These are phyloP conservation scores for Phytophthora citricola DNA, from an alignment of 352 stramenopile species.

Conservation along the genomic window DNA sequence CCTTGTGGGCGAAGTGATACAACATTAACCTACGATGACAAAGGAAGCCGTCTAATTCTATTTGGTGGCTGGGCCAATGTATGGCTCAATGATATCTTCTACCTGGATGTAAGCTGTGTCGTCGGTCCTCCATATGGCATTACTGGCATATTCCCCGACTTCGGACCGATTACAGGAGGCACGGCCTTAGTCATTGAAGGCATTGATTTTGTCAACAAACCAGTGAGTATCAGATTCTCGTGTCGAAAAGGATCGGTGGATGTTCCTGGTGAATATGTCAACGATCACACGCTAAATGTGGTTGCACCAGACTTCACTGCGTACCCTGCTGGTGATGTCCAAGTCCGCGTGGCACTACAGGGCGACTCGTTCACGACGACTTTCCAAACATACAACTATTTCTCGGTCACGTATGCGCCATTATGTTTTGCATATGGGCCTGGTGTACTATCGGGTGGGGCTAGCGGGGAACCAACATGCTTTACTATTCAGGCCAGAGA, in stretches of 20 bases:
- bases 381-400: slow-evolving; percentile 93
- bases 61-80: slow-evolving; percentile 97
- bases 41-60: slow-evolving; percentile 90
- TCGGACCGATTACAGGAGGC: slow-evolving; percentile 93
- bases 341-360: slow-evolving; percentile 92
- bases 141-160: slow-evolving; percentile 87
- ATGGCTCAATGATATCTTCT: slow-evolving; percentile 93
- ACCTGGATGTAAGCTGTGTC: slow-evolving; percentile 94
- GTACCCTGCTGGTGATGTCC: slow-evolving; percentile 85
- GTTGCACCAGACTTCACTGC: slow-evolving; percentile 92
- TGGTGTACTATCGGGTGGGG: slow-evolving; percentile 88
- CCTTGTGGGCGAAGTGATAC: slow-evolving; percentile 92
- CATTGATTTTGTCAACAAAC: slow-evolving; percentile 92
- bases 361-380: slow-evolving; percentile 95
- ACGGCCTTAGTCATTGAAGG: slow-evolving; percentile 89
- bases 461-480: slow-evolving; percentile 70
- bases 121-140: slow-evolving; percentile 97
- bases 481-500: slow-evolving; percentile 91
- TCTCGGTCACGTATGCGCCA: slow-evolving; percentile 89
- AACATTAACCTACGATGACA: slow-evolving; percentile 94
- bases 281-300: slow-evolving; percentile 90
- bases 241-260: slow-evolving; percentile 93
- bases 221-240: slow-evolving; percentile 90
- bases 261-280: slow-evolving; percentile 87
- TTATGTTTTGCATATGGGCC: slow-evolving; percentile 94